Percentiles rank a stretch among this genome's conserved stretches.
These are phyloP conservation scores for Capsicum pubescens DNA, from an alignment of 257 asterid species.

Conservation along the genomic window DNA sequence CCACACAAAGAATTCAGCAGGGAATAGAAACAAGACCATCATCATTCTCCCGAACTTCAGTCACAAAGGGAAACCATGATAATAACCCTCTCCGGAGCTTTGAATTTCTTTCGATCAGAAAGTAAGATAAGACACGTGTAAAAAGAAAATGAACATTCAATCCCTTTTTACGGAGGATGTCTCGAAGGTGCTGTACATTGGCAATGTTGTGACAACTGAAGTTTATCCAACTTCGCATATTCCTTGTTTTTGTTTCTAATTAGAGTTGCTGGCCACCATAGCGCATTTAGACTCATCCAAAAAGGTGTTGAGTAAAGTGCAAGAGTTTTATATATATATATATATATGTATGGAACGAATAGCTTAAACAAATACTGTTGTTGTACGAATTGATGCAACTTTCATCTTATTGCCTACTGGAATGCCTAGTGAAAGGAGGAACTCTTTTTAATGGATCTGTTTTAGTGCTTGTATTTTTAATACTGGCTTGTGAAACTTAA, in stretches of 20 bases:
- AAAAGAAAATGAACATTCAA: conserved; percentile 37
- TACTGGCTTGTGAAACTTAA: no score
- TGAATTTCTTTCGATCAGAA: conserved; percentile 72
- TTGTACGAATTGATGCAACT: conserved; percentile 8
- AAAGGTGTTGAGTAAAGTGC: conserved; percentile 44
- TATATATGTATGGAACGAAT: conserved; percentile 27
- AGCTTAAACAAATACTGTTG: conserved; percentile 28
- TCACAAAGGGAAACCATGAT: conserved; percentile 62
- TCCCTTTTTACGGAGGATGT: conserved; percentile 35
- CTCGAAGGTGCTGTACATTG: conserved; percentile 50
- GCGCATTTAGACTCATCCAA: conserved; percentile 46
- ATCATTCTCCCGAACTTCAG: conserved; percentile 58
- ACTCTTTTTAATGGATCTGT: neutral
- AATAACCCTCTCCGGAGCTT: conserved; percentile 93
- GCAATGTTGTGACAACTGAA: conserved; percentile 36
- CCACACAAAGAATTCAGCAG: conserved; percentile 67
- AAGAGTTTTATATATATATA: conserved; percentile 34
- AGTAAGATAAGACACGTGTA: conserved; percentile 34
- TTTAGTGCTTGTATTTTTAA: no score
- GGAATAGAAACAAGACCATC: conserved; percentile 59
- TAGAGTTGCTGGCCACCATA: conserved; percentile 41
- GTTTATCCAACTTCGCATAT: conserved; percentile 32
- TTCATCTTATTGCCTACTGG: neutral
- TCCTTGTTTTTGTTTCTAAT: conserved; percentile 37
- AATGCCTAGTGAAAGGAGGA: neutral